These are phyloP conservation scores for Alternaria burnsii DNA, from an alignment of 2,329 filamentous ascomycete genomes.

Conservation along the genomic window DNA sequence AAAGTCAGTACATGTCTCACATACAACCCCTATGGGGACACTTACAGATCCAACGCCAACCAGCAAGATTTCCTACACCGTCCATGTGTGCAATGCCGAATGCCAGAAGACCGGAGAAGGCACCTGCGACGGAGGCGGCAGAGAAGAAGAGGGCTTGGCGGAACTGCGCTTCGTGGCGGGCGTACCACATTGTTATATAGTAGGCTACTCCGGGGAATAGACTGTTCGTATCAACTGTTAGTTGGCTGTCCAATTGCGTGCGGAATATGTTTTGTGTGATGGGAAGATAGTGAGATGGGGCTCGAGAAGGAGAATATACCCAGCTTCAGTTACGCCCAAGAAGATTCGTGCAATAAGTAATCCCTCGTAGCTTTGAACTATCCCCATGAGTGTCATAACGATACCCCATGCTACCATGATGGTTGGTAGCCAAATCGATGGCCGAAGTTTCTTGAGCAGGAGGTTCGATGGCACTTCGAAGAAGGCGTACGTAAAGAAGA, in stretches of 20 bases:
- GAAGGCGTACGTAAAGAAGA: constrained; percentile 64
- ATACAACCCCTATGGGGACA: not conserved
- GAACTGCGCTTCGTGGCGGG: constrained; percentile 66
- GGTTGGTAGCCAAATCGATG: constrained; percentile 51
- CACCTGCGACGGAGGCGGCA: constrained; percentile 65
- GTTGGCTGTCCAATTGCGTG: not conserved
- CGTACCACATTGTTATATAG: constrained; percentile 71
- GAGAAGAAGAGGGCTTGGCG: constrained; percentile 68
- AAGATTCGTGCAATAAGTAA: constrained; percentile 58
- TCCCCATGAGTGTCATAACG: constrained; percentile 61
- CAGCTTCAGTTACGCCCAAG: constrained; percentile 51
- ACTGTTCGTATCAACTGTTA: constrained; percentile 1
- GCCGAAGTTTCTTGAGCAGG: constrained; percentile 66
- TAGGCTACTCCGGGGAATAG: constrained; percentile 55
- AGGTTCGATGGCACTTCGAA: constrained; percentile 67
- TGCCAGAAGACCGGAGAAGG: constrained; percentile 68
- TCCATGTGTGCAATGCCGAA: constrained; percentile 69
- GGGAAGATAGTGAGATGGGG: not conserved
- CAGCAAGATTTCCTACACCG: constrained; percentile 54
- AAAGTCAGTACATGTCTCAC: not conserved
- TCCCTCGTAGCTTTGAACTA: constrained; percentile 57
- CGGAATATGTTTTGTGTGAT: not conserved
- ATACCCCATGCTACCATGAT: constrained; percentile 62
- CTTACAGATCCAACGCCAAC: constrained; percentile 44
- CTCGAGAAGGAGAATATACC: constrained; percentile 20